Percentiles rank a stretch among this genome's conserved stretches.
These are phyloP conservation scores for Senecio squalidus DNA, from an alignment of 140 eudicot genomes.

Conservation along the genomic window DNA sequence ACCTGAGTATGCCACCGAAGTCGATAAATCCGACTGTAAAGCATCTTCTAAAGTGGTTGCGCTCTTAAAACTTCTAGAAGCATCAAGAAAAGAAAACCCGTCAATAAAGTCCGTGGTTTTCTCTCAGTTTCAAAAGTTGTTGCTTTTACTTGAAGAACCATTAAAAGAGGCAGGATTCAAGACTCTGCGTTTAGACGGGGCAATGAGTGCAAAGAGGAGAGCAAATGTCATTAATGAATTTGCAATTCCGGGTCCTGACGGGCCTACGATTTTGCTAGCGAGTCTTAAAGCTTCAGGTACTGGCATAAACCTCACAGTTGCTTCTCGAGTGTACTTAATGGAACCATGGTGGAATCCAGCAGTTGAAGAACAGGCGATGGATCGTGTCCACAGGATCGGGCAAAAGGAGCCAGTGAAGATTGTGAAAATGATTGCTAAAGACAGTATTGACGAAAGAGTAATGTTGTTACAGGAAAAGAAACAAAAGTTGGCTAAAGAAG, in stretches of 20 bases:
- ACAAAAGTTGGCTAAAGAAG: constrained; percentile 58
- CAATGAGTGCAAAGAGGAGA: constrained; percentile 68
- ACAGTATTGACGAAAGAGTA: constrained; percentile 82
- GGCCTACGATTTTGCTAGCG: constrained; percentile 82
- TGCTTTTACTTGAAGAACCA: constrained; percentile 75
- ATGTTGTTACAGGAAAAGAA: constrained; percentile 71
- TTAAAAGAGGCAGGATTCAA: constrained; percentile 73
- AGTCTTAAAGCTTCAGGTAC: constrained; percentile 86
- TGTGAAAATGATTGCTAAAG: constrained; percentile 72
- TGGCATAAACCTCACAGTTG: constrained; percentile 78
- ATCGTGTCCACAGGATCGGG: constrained; percentile 86
- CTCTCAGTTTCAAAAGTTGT: constrained; percentile 76
- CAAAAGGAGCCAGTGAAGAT: constrained; percentile 67
- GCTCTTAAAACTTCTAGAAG: constrained; percentile 52
- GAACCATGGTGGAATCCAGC: constrained; percentile 99
- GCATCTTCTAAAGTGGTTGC: constrained; percentile 60
- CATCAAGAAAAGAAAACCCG: constrained; percentile 45
- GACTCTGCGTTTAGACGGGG: constrained; percentile 66
- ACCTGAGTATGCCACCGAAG: constrained; percentile 41
- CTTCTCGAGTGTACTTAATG: constrained; percentile 71
- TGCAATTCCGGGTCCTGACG: constrained; percentile 33
- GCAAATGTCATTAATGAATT: constrained; percentile 54
- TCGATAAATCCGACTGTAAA: constrained; percentile 20
- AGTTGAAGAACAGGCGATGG: constrained; percentile 94
- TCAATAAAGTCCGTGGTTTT: constrained; percentile 61